These are phyloP conservation scores for Vaccinium darrowii DNA, from an alignment of 148 eudicot genomes.

Conservation along the genomic window DNA sequence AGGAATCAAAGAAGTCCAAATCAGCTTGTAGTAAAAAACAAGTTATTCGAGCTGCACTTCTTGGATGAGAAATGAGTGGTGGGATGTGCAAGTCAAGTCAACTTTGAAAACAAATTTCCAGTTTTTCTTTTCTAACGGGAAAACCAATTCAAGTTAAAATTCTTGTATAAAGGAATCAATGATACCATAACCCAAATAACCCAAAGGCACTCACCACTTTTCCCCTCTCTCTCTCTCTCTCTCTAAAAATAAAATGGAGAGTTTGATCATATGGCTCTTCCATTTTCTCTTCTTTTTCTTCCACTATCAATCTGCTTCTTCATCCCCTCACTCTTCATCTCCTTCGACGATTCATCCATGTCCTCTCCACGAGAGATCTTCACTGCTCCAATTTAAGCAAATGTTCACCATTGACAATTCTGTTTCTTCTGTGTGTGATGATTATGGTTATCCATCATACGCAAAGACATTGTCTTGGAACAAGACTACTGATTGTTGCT, in stretches of 20 bases:
- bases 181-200: no score
- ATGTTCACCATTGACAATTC: neutral
- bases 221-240: neutral
- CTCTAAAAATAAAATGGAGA: neutral
- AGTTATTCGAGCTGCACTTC: no score
- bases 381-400: neutral
- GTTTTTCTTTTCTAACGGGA: no score
- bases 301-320: neutral
- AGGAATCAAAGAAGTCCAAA: no score
- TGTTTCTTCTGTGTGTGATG: no score
- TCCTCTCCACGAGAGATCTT: neutral
- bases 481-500: neutral
- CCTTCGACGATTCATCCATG: neutral
- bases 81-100: no score
- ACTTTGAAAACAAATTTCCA: no score
- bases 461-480: slow-evolving; percentile 11
- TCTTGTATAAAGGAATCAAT: no score
- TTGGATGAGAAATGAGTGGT: no score
- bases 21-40: no score
- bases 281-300: neutral
- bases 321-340: neutral
- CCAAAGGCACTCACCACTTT: neutral
- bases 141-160: no score
- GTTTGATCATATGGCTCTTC: neutral
- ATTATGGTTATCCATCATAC: neutral